Conservation (phyloP, 2,329 filamentous ascomycete species). For the Zymoseptoria crescenta region DNA sequence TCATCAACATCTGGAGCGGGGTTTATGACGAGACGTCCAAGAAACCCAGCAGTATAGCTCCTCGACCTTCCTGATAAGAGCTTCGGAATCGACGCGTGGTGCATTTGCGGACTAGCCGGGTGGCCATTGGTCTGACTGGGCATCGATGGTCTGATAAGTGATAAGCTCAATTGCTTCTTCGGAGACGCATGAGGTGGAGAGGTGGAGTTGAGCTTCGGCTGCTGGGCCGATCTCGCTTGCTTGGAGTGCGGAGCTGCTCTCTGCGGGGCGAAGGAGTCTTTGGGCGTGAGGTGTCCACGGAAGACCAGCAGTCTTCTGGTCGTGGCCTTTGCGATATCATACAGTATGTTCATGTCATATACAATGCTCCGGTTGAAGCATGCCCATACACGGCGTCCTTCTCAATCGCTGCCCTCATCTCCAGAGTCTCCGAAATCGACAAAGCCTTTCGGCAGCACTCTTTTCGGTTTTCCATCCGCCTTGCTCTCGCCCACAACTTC, state of each 20-base stretch:
- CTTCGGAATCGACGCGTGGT: neutral
- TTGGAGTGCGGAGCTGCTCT: too few relatives aligned
- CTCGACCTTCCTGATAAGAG: neutral
- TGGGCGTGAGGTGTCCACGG: too few relatives aligned
- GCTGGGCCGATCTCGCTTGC: neutral
- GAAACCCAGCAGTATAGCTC: neutral
- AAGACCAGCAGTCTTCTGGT: too few relatives aligned
- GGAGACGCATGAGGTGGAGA: neutral
- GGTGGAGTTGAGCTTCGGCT: neutral
- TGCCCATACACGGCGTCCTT: neutral
- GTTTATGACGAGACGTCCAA: neutral
- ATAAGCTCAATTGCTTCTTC: neutral
- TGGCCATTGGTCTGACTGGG: neutral
- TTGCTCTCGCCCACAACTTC: constrained; percentile 6
- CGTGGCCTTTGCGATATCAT: too few relatives aligned
- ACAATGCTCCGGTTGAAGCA: neutral
- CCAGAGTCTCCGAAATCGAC: constrained; percentile 32
- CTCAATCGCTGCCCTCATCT: constrained; percentile 25
- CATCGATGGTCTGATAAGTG: neutral
- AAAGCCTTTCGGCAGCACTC: constrained; percentile 26
- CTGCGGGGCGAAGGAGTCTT: too few relatives aligned
- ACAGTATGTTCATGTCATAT: neutral
- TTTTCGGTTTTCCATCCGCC: constrained; percentile 9
- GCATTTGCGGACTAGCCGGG: neutral
- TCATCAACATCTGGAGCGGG: neutral